A percentile compares a stretch with the other conserved stretches of the same genome.
phyloP scores from a whole-genome alignment of 129 eudicot species.

The Ambrosia artemisiifolia region DNA sequence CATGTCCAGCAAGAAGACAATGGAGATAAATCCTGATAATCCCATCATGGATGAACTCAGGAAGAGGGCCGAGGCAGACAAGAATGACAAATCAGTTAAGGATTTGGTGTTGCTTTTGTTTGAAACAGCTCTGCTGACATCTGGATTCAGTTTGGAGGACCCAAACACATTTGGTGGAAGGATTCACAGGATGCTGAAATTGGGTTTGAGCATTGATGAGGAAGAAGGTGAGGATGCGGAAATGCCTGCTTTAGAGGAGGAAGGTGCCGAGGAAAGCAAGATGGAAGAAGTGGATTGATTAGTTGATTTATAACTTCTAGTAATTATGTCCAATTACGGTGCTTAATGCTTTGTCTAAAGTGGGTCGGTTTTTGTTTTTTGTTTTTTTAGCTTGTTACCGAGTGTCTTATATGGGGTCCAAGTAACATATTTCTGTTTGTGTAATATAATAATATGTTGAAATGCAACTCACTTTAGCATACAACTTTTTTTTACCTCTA shows the following conservation, averaged over 20 bases:
- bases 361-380: background rate
- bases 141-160: conserved; percentile 26
- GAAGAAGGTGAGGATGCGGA: conserved; percentile 67
- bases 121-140: conserved; percentile 72
- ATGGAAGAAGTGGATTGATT: conserved; percentile 96
- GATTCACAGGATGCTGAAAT: conserved; percentile 83
- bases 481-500: too few relatives aligned
- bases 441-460: too few relatives aligned
- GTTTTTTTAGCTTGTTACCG: background rate
- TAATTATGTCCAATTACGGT: background rate
- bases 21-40: conserved; percentile 90
- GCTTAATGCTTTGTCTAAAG: background rate
- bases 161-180: conserved; percentile 73
- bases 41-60: conserved; percentile 85
- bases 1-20: conserved; percentile 93
- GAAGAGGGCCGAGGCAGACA: conserved; percentile 78
- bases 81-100: conserved; percentile 78
- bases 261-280: conserved; percentile 73
- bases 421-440: too few relatives aligned
- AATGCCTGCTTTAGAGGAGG: conserved; percentile 80
- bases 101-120: conserved; percentile 69
- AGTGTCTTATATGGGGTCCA: background rate
- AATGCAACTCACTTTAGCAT: too few relatives aligned
- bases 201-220: conserved; percentile 78
- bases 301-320: background rate